Percentiles rank a stretch among this genome's conserved stretches.
Evolutionary conservation across 768 basidiomycete genomes (phyloP).

Genomic region (Trametes gibbosa): DNA sequence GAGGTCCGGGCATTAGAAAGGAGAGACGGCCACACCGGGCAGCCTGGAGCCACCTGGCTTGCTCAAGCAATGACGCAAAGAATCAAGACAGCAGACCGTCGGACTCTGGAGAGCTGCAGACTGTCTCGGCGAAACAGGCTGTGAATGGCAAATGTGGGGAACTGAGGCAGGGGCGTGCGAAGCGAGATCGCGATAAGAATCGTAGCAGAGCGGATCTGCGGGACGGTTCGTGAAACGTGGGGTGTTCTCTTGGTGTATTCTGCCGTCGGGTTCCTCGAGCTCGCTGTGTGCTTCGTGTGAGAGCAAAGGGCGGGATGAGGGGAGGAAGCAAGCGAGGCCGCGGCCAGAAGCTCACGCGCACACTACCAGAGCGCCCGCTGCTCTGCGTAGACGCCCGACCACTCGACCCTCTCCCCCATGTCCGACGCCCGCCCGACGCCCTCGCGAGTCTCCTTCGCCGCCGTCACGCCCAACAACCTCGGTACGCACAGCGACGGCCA

Average conservation of each 20-base stretch:
- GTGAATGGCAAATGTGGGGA: neutral
- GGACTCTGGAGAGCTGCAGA: too few species aligned
- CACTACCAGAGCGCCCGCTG: too few species aligned
- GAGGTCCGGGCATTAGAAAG: neutral
- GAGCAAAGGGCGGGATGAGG: neutral
- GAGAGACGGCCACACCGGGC: neutral
- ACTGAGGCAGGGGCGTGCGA: neutral
- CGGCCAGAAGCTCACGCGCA: neutral
- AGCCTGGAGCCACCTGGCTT: too few species aligned
- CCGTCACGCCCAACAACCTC: conserved; percentile 77
- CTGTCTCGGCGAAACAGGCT: too few species aligned
- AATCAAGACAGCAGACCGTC: too few species aligned
- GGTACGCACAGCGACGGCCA: conserved; percentile 51
- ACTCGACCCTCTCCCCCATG: conserved; percentile 23
- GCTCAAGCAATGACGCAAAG: too few species aligned
- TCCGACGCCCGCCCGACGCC: conserved; percentile 29
- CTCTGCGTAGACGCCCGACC: conserved; percentile 13
- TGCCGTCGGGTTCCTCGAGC: conserved; percentile 2
- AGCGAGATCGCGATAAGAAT: conserved; percentile 16
- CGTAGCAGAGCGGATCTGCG: neutral
- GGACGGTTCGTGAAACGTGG: neutral
- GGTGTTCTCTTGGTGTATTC: conserved; percentile 7
- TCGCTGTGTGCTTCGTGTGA: neutral
- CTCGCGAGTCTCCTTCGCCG: conserved; percentile 64
- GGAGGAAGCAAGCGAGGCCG: neutral